Percentiles rank a stretch among this genome's conserved stretches.
These are phyloP conservation scores for Rhizophora apiculata DNA, from an alignment of 345 rosid genomes.

Conservation along the genomic window DNA sequence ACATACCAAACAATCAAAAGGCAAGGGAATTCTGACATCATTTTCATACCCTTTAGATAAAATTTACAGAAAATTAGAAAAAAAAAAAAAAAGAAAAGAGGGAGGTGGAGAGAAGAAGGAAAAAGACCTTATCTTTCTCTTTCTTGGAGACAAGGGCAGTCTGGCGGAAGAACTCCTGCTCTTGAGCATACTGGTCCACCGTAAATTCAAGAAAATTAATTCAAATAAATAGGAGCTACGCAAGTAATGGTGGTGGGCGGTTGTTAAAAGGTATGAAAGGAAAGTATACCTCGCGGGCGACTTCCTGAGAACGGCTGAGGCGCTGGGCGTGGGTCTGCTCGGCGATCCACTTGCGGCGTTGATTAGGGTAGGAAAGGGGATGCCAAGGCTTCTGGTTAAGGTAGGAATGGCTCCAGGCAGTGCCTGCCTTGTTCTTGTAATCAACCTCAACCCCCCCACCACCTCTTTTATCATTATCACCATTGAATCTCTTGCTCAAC, in stretches of 20 bases:
- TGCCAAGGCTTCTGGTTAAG: slow-evolving; percentile 99
- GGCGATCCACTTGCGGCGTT: slow-evolving; percentile 99
- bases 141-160: slow-evolving; percentile 86
- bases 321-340: slow-evolving; percentile 84
- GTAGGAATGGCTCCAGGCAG: slow-evolving; percentile 97
- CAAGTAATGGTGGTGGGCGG: neutral
- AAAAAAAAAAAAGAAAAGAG: neutral
- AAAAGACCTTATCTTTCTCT: slow-evolving; percentile 83
- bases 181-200: slow-evolving; percentile 72
- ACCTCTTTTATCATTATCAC: slow-evolving; percentile 34
- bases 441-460: slow-evolving; percentile 57
- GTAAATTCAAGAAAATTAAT: neutral
- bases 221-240: neutral
- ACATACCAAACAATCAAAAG: neutral
- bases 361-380: slow-evolving; percentile 97
- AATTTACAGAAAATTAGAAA: no score
- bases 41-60: no score
- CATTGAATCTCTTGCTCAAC: slow-evolving; percentile 77
- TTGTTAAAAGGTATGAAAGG: neutral
- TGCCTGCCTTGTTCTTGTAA: slow-evolving; percentile 85
- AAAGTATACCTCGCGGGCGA: slow-evolving; percentile 68
- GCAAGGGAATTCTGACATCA: no score
- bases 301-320: slow-evolving; percentile 68
- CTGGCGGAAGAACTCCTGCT: slow-evolving; percentile 96
- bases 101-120: neutral